Percentiles rank a stretch among this genome's conserved stretches.
Evolutionary conservation across 2,329 filamentous ascomycete genomes (phyloP).

Genomic region (Magnaporthiopsis poae): DNA sequence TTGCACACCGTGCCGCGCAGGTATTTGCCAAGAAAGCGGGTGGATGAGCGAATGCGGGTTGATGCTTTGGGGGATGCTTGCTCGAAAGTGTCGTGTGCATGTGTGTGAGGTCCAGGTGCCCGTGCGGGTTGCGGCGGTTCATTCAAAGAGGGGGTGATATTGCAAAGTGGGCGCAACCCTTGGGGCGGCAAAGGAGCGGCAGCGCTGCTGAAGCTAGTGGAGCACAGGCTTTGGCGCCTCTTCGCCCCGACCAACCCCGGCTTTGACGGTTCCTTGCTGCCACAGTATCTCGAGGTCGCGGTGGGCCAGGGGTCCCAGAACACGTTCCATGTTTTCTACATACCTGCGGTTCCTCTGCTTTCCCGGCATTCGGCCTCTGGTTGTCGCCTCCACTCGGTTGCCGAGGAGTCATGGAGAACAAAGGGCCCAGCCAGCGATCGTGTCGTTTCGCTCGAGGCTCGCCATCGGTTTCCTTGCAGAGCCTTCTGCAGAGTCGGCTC

Average conservation of each 20-base stretch:
- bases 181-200: background rate
- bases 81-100: background rate
- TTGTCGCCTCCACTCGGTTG: background rate
- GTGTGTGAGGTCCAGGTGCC: background rate
- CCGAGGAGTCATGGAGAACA: background rate
- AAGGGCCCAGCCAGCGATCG: too few relatives aligned
- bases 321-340: background rate
- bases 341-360: background rate
- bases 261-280: background rate
- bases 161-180: background rate
- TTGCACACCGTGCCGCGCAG: background rate
- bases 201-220: background rate
- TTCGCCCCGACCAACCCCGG: background rate
- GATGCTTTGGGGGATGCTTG: background rate
- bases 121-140: background rate
- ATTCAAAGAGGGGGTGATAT: background rate
- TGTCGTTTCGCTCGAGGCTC: background rate
- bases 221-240: background rate
- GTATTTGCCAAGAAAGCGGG: background rate
- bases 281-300: background rate
- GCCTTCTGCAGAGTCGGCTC: background rate
- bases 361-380: background rate
- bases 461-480: background rate
- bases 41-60: background rate
- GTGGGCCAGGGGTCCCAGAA: constrained; percentile 2